Base-by-base conservation (phyloP, 345 rosid species). In the Ricinus communis region DNA sequence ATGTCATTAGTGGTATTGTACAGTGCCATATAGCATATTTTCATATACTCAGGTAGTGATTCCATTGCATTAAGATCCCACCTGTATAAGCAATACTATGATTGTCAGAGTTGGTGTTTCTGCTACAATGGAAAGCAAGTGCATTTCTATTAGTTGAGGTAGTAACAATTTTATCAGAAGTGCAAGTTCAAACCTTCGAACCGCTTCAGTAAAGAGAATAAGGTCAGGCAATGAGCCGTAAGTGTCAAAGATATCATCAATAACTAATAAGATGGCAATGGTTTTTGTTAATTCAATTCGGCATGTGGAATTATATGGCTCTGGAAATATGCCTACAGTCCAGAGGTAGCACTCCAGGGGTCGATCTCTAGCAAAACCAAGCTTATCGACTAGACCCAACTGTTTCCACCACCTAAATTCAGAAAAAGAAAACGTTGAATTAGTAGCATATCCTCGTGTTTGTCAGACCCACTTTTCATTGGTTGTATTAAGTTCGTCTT, bases 1-100 rank as follows among this genome's bases (percentile, higher is more conserved):
- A 79, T 74, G 28, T 79, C 76, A 71, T 79, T 79, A 25, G 79
- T 74, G 2, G 76, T 73, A 67, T 74, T 74, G 73, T 74, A 66
- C 10, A 74, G 38, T 33, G 82, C 79, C 79, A 70, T 73, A 68
- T 69, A 79, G 62, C 78, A 74, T 33, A 74, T 74, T 73, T 79
- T 71, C 82, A 74, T 79, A 65, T 74, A 74, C 50, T 79, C 75
- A 12, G 79, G 79, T 13, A 79, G 74, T 7, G 72, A 43, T 28
- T 74, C 79, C 69, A 79, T 71, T 70, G 72, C 82, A 66, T 33
- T 40, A 31, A 62, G 69, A 62, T 74, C 70, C 82, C 78, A 74
- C 53, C 78, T 78, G 65, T 19, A 47, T 47, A n/a, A n/a, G n/a
- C n/a, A n/a, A n/a, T n/a, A n/a, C n/a, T 0, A 2, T 24, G 18